A percentile compares a stretch with the other conserved stretches of the same genome.
phyloP scores from a whole-genome alignment of 768 basidiomycete species.

The Auricularia cornea region DNA sequence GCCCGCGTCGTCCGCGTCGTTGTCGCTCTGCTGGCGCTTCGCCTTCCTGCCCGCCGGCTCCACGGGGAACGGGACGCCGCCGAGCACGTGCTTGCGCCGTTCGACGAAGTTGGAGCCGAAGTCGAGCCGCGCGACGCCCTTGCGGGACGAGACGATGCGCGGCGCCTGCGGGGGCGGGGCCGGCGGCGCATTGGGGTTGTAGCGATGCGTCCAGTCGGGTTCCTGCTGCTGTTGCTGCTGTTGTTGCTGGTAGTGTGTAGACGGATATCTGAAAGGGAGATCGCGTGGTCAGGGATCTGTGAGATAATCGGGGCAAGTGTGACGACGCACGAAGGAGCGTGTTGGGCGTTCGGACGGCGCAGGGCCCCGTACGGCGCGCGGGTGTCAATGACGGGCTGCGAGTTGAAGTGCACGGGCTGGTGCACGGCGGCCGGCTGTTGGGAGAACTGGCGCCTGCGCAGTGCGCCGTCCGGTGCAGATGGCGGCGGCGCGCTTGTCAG shows the following conservation, averaged over 20 bases:
- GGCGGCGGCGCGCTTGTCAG: constrained; percentile 16
- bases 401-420: background rate
- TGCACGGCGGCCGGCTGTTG: background rate
- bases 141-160: constrained; percentile 10
- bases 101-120: background rate
- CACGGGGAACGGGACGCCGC: background rate
- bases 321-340: background rate
- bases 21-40: constrained; percentile 15
- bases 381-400: background rate
- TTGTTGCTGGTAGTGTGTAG: too few species aligned
- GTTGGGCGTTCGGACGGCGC: background rate
- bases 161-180: constrained; percentile 19
- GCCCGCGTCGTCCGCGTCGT: constrained; percentile 34
- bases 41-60: constrained; percentile 4
- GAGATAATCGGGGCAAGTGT: background rate
- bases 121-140: background rate
- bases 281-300: background rate
- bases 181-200: constrained; percentile 24
- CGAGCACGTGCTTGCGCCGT: background rate
- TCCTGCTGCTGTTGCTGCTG: background rate
- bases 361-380: background rate
- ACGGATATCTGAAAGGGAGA: too few species aligned
- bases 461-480: background rate
- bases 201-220: constrained; percentile 29
- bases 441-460: background rate